A percentile compares a stretch with the other conserved stretches of the same genome.
Evolutionary conservation across 1,139 yeast species (phyloP).

Genomic region (Suhomyces anneliseae): DNA sequence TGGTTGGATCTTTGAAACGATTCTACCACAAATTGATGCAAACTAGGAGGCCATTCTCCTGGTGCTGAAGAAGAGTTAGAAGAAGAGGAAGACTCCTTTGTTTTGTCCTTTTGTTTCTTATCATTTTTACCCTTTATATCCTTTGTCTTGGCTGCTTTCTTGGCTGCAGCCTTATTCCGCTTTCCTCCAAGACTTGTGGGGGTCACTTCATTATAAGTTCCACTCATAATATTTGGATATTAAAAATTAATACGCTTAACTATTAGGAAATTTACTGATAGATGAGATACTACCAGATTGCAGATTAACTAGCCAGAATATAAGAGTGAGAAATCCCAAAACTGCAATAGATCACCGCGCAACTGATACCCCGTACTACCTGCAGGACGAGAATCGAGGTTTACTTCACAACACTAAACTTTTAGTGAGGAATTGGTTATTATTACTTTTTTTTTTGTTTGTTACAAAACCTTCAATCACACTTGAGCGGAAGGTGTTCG

Average conservation of each 20-base stretch:
- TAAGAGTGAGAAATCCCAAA: neutral
- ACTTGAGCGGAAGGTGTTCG: no score
- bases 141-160: neutral
- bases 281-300: no score
- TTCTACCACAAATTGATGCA: conserved; percentile 47
- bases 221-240: conserved; percentile 2
- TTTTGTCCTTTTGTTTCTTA: neutral
- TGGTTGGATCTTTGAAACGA: conserved; percentile 40
- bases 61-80: neutral
- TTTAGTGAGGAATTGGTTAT: neutral
- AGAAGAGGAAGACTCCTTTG: neutral
- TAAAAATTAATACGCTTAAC: neutral
- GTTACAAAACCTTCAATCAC: no score
- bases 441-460: no score
- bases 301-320: no score
- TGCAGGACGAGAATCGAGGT: neutral
- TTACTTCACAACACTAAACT: neutral
- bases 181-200: conserved; percentile 11
- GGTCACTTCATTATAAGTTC: conserved; percentile 20
- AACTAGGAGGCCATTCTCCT: conserved; percentile 45
- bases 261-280: no score
- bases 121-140: neutral
- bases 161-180: neutral
- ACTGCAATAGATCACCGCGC: neutral
- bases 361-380: neutral